These are phyloP conservation scores for Meredithiella fracta DNA, from an alignment of 2,329 filamentous ascomycete species.

Conservation along the genomic window DNA sequence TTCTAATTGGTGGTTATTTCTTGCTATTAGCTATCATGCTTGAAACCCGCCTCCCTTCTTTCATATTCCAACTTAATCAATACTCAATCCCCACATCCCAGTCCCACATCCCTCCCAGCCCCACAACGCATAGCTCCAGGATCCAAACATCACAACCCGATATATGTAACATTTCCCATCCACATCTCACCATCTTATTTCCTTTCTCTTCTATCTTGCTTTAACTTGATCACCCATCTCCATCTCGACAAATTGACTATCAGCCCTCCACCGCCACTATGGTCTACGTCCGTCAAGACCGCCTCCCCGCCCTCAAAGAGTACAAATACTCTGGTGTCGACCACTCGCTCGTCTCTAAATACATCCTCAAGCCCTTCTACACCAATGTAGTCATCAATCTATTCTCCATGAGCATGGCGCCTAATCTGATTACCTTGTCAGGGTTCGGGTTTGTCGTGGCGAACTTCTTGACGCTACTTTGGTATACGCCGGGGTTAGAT, in stretches of 20 bases:
- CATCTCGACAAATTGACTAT: background rate
- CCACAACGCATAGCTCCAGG: background rate
- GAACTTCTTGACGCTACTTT: slow-evolving; percentile 83
- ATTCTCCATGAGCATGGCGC: slow-evolving; percentile 92
- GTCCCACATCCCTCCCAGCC: too few relatives aligned
- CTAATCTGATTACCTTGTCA: slow-evolving; percentile 71
- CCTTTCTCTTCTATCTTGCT: background rate
- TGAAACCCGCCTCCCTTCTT: too few relatives aligned
- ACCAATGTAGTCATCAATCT: slow-evolving; percentile 82
- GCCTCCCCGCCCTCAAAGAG: slow-evolving; percentile 71
- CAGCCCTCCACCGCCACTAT: slow-evolving; percentile 31
- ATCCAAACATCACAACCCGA: background rate
- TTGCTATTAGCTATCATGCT: too few relatives aligned
- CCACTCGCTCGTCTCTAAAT: slow-evolving; percentile 75
- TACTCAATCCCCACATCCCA: too few relatives aligned
- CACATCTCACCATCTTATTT: background rate
- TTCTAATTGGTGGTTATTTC: too few relatives aligned
- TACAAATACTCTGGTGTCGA: slow-evolving; percentile 95
- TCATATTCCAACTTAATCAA: too few relatives aligned
- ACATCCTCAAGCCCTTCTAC: slow-evolving; percentile 96
- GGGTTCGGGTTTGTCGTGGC: slow-evolving; percentile 79
- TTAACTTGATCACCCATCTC: background rate
- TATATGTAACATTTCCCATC: too few relatives aligned
- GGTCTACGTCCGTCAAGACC: slow-evolving; percentile 90
- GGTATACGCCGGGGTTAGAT: slow-evolving; percentile 90